Percentiles rank a stretch among this genome's conserved stretches.
phyloP scores from a whole-genome alignment of 192 early-diverging fungal genomes.

The Coemansia sp. region DNA sequence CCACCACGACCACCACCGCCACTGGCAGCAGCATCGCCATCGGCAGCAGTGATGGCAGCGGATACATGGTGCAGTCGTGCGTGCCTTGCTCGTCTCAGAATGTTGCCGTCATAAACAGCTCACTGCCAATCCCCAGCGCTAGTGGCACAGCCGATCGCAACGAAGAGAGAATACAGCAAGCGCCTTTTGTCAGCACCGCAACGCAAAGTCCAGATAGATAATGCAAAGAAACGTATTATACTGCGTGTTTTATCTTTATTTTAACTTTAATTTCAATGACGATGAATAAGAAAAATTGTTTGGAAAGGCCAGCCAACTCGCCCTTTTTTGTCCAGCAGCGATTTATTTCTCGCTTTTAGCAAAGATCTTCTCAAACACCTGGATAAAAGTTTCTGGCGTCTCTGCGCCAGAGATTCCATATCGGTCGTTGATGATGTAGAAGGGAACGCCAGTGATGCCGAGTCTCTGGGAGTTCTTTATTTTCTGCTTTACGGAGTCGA shows the following conservation, averaged over 20 bases:
- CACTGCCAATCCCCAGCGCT: background rate
- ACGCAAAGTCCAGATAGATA: background rate
- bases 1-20: background rate
- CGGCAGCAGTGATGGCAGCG: background rate
- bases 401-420: conserved; percentile 69
- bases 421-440: conserved; percentile 62
- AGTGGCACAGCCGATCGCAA: too few relatives aligned
- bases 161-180: background rate
- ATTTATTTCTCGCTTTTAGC: background rate
- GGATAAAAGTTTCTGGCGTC: conserved; percentile 58
- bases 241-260: background rate
- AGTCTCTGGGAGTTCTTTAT: conserved; percentile 44
- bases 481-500: conserved; percentile 50
- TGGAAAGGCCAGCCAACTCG: background rate
- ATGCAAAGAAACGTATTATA: background rate
- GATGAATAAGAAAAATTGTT: background rate
- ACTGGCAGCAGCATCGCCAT: too few relatives aligned
- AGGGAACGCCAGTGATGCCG: conserved; percentile 69
- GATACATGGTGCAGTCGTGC: background rate
- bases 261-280: background rate
- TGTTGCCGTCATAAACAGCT: background rate
- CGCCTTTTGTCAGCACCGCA: background rate
- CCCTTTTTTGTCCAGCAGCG: background rate
- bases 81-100: background rate
- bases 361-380: conserved; percentile 56